Evolutionary conservation across 1,284 basidiomycete species (phyloP).

Genomic region (Cutaneotrichosporon dermatis): DNA sequence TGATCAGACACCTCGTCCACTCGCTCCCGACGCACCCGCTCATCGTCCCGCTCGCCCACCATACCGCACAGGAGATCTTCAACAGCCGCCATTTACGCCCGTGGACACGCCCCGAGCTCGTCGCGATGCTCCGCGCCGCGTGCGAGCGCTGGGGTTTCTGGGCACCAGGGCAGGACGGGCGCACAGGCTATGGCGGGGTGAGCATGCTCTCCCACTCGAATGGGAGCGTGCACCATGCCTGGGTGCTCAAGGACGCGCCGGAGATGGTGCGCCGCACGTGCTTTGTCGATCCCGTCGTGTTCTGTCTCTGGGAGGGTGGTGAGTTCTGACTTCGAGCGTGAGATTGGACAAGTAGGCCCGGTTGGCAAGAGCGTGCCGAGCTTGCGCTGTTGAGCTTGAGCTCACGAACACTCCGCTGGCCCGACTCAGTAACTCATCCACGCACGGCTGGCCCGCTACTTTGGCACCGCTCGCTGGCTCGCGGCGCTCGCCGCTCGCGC

Average conservation of each 20-base stretch:
- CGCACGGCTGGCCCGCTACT: too few relatives aligned
- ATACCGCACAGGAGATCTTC: conserved; percentile 78
- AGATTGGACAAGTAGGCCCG: conserved; percentile 20
- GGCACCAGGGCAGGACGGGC: conserved; percentile 21
- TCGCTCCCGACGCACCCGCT: conserved; percentile 65
- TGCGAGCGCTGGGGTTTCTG: conserved; percentile 62
- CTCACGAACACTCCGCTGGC: too few relatives aligned
- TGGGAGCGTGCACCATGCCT: conserved; percentile 45
- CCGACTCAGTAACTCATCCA: too few relatives aligned
- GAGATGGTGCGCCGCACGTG: conserved; percentile 66
- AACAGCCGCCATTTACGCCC: conserved; percentile 67
- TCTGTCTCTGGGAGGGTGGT: conserved; percentile 88
- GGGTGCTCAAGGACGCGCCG: conserved; percentile 69
- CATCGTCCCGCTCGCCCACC: conserved; percentile 73
- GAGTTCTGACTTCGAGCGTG: background rate
- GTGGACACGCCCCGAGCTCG: conserved; percentile 60
- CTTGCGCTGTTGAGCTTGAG: background rate
- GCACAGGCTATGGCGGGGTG: conserved; percentile 54
- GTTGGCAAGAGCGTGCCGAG: too few relatives aligned
- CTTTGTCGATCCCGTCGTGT: conserved; percentile 75
- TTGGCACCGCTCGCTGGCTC: too few relatives aligned
- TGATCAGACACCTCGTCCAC: conserved; percentile 46
- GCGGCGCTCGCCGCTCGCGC: too few relatives aligned
- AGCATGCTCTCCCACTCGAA: conserved; percentile 84
- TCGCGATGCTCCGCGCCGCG: conserved; percentile 58